phyloP scores from a whole-genome alignment of 805 yeast species.

The Maudiozyma pseudohumilis region DNA sequence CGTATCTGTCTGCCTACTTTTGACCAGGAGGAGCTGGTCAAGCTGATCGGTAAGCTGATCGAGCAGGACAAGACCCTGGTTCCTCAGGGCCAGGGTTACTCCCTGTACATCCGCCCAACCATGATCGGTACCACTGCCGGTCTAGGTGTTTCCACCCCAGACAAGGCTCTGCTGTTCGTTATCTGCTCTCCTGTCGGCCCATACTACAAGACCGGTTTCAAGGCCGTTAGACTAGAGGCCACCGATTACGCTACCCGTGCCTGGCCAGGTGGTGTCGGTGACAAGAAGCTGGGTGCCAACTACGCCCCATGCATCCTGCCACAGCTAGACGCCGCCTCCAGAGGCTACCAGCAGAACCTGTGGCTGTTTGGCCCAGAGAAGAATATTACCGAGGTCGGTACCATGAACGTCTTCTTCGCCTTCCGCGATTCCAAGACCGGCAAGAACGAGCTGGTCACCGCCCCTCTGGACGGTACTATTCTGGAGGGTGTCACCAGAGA shows the following conservation, averaged over 20 bases:
- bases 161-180: conserved; percentile 69
- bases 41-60: conserved; percentile 65
- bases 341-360: conserved; percentile 90
- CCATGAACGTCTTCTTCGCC: conserved; percentile 89
- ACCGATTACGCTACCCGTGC: conserved; percentile 94
- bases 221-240: conserved; percentile 88
- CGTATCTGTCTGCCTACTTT: conserved; percentile 84
- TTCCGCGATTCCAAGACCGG: conserved; percentile 64
- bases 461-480: conserved; percentile 94
- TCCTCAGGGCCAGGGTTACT: conserved; percentile 78
- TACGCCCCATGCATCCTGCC: conserved; percentile 93
- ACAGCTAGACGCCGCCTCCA: conserved; percentile 74
- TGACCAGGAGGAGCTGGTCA: conserved; percentile 64
- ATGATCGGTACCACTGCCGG: conserved; percentile 85
- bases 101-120: conserved; percentile 88
- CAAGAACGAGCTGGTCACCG: conserved; percentile 83
- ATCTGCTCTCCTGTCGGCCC: conserved; percentile 97
- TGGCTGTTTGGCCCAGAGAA: conserved; percentile 92
- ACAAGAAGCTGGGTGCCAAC: conserved; percentile 92
- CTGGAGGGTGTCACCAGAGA: conserved; percentile 94
- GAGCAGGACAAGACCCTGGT: conserved; percentile 64
- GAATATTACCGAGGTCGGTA: conserved; percentile 88
- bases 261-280: conserved; percentile 98
- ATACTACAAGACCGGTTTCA: conserved; percentile 90
- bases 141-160: conserved; percentile 77